Conservation (phyloP, 1,284 basidiomycete genomes). For the Puccinia hordei region DNA sequence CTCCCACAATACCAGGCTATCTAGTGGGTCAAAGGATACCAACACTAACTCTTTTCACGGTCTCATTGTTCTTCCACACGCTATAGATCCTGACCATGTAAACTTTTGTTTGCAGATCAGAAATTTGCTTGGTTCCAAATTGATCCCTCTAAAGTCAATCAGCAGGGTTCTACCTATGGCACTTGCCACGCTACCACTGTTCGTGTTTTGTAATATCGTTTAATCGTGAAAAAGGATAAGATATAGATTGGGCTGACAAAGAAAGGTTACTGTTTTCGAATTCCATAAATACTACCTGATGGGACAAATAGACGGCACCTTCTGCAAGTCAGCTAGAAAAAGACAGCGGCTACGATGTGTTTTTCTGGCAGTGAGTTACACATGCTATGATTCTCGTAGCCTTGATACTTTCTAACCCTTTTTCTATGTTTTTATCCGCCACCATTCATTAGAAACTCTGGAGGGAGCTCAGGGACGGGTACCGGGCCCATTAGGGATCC, state of each 20-base stretch:
- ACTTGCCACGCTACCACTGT: slow-evolving; percentile 37
- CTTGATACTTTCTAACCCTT: background rate
- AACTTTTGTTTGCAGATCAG: slow-evolving; percentile 12
- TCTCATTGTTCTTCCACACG: background rate
- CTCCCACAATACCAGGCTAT: slow-evolving; percentile 20
- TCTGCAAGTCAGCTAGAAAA: slow-evolving; percentile 21
- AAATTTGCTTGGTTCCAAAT: slow-evolving; percentile 47
- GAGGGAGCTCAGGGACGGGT: slow-evolving; percentile 27
- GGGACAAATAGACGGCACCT: slow-evolving; percentile 13
- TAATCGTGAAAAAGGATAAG: background rate
- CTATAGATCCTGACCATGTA: background rate
- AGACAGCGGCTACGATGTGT: slow-evolving; percentile 15
- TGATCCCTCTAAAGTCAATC: slow-evolving; percentile 41
- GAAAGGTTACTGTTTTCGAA: background rate
- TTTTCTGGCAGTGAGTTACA: slow-evolving; percentile 47
- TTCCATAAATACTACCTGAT: background rate
- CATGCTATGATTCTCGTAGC: background rate
- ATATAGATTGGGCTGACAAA: background rate
- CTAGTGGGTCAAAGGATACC: background rate
- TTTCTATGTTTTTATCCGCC: background rate
- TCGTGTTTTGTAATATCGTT: background rate
- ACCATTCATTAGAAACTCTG: slow-evolving; percentile 11
- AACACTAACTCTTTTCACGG: background rate
- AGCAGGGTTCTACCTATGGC: slow-evolving; percentile 38
- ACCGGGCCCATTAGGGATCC: slow-evolving; percentile 32